These are phyloP conservation scores for Sanghuangporus baumii DNA, from an alignment of 1,284 basidiomycete species.

Conservation along the genomic window DNA sequence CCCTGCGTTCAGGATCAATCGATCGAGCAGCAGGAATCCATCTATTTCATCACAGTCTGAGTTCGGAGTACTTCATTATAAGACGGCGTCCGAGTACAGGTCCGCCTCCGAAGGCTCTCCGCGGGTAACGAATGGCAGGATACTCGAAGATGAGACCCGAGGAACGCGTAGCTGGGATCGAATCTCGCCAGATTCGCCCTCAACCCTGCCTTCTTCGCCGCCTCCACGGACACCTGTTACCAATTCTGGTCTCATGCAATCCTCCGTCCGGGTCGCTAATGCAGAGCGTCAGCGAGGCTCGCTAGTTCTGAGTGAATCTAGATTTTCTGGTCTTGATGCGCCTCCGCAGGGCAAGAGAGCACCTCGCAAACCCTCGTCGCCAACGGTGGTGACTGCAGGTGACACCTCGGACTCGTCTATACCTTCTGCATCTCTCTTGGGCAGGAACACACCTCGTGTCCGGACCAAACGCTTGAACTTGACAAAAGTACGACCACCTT, in stretches of 20 bases:
- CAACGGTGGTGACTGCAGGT: conserved; percentile 26
- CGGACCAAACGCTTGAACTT: conserved; percentile 43
- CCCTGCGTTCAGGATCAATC: conserved; percentile 37
- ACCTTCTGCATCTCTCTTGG: conserved; percentile 27
- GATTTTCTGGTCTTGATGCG: conserved; percentile 26
- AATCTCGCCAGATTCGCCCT: conserved; percentile 36
- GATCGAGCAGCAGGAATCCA: background rate
- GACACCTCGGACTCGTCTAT: conserved; percentile 48
- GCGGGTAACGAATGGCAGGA: background rate
- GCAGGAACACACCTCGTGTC: conserved; percentile 28
- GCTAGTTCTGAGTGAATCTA: conserved; percentile 32
- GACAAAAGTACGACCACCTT: conserved; percentile 33
- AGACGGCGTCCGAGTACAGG: background rate
- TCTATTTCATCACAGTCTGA: conserved; percentile 17
- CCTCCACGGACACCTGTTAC: conserved; percentile 36
- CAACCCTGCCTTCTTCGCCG: conserved; percentile 37
- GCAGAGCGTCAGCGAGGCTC: conserved; percentile 32
- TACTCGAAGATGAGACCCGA: conserved; percentile 17
- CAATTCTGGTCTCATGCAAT: conserved; percentile 17
- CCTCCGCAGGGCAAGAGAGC: conserved; percentile 26
- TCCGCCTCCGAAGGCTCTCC: conserved; percentile 9
- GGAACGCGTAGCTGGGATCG: conserved; percentile 30
- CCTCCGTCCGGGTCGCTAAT: conserved; percentile 23
- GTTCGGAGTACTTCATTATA: conserved; percentile 2
- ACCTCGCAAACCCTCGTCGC: conserved; percentile 35